Conservation (phyloP, 768 basidiomycete genomes). For the Boletus tomentosulus region DNA sequence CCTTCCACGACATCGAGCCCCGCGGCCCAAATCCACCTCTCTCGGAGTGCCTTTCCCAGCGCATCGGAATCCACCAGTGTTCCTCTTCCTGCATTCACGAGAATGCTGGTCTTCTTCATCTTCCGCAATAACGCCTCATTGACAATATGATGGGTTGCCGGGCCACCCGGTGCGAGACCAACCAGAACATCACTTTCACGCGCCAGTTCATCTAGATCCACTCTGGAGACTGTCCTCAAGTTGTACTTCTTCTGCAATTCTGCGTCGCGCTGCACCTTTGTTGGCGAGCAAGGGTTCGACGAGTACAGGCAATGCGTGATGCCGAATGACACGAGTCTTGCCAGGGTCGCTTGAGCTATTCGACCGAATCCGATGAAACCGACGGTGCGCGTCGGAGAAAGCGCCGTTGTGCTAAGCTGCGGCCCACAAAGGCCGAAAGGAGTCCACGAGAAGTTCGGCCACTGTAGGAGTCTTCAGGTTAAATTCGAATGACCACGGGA, state of each 20-base stretch:
- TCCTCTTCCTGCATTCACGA: conserved; percentile 86
- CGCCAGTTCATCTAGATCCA: conserved; percentile 66
- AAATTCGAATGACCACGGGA: neutral
- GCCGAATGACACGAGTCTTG: conserved; percentile 79
- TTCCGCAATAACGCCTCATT: conserved; percentile 63
- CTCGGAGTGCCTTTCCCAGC: conserved; percentile 70
- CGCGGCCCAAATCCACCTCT: conserved; percentile 85
- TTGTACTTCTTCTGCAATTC: conserved; percentile 33
- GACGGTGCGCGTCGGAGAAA: conserved; percentile 57
- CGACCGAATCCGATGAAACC: conserved; percentile 96
- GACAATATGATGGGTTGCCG: conserved; percentile 67
- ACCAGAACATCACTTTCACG: conserved; percentile 79
- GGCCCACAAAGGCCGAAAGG: conserved; percentile 86
- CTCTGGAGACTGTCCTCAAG: conserved; percentile 45
- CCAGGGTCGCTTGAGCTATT: conserved; percentile 81
- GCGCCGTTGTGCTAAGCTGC: conserved; percentile 56
- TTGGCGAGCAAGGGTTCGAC: conserved; percentile 49
- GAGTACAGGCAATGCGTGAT: conserved; percentile 70
- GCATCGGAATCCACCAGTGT: conserved; percentile 89
- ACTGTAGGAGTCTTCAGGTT: conserved; percentile 40
- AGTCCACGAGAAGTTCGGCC: conserved; percentile 74
- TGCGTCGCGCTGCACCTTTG: conserved; percentile 38
- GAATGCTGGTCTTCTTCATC: conserved; percentile 82
- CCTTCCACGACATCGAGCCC: conserved; percentile 94
- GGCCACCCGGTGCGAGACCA: conserved; percentile 74